Conservation (phyloP, 2,329 filamentous ascomycete species). For the Calonectria pseudoreteaudii region DNA sequence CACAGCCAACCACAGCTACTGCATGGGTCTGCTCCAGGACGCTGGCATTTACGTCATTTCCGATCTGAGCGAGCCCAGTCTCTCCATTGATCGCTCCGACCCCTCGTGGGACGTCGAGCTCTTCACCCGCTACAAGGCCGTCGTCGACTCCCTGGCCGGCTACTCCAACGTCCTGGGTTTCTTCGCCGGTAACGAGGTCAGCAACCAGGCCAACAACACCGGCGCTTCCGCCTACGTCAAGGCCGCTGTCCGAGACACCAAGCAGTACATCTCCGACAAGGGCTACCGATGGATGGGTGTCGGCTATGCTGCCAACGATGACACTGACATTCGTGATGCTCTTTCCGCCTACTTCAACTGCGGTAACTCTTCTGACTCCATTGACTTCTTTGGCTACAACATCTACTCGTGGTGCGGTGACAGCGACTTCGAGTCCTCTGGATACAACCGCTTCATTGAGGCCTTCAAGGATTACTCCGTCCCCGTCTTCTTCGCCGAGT, state of each 20-base stretch:
- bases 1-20: constrained; percentile 78
- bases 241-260: constrained; percentile 95
- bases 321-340: constrained; percentile 81
- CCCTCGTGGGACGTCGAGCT: constrained; percentile 86
- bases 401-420: constrained; percentile 99
- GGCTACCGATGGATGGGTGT: constrained; percentile 85
- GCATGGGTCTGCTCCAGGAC: constrained; percentile 85
- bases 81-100: constrained; percentile 86
- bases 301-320: constrained; percentile 96
- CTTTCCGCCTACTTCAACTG: constrained; percentile 97
- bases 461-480: constrained; percentile 93
- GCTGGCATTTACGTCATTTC: constrained; percentile 96
- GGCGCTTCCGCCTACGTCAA: constrained; percentile 93
- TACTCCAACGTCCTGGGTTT: constrained; percentile 96
- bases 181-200: constrained; percentile 98
- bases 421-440: constrained; percentile 80
- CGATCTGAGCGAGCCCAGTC: constrained; percentile 84
- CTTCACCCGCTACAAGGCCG: constrained; percentile 83
- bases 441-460: constrained; percentile 83
- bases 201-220: constrained; percentile 90
- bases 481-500: constrained; percentile 98
- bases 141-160: constrained; percentile 83
- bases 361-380: constrained; percentile 71
- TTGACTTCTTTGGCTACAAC: constrained; percentile 99
- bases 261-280: constrained; percentile 89